phyloP scores from a whole-genome alignment of 2,329 filamentous ascomycete genomes.

The Clarireedia homoeocarpa region DNA sequence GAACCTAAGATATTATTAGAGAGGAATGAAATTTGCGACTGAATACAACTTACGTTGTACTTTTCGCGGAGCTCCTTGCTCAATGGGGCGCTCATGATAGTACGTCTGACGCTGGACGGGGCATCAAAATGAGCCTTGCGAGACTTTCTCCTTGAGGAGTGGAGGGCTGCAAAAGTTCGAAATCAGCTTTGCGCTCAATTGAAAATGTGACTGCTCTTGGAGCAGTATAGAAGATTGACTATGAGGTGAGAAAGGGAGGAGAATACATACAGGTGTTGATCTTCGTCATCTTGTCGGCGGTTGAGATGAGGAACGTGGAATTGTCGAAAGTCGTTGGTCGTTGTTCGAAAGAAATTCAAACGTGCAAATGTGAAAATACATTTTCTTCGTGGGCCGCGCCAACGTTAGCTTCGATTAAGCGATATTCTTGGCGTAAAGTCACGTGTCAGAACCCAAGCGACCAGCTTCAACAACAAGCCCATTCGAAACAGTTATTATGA shows the following conservation, averaged over 20 bases:
- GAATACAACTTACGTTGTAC: conserved; percentile 71
- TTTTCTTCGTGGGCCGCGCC: background rate
- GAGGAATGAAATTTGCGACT: conserved; percentile 7
- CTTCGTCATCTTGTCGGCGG: conserved; percentile 58
- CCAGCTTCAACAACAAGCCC: no score
- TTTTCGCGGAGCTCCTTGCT: conserved; percentile 97
- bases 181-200: conserved; percentile 5
- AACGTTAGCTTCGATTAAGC: background rate
- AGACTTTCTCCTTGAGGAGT: conserved; percentile 94
- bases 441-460: no score
- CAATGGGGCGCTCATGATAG: conserved; percentile 94
- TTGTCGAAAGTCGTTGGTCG: conserved; percentile 4
- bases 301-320: conserved; percentile 11
- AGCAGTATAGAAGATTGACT: background rate
- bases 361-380: background rate
- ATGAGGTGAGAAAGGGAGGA: background rate
- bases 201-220: background rate
- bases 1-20: conserved; percentile 52
- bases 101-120: conserved; percentile 86
- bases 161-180: conserved; percentile 41
- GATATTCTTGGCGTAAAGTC: no score
- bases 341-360: background rate
- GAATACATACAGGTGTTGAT: conserved; percentile 49
- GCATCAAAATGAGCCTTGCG: conserved; percentile 97
- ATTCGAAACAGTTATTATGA: no score